Conservation (phyloP, 1,139 yeast genomes). For the Nakaseomyces nivariensis region DNA sequence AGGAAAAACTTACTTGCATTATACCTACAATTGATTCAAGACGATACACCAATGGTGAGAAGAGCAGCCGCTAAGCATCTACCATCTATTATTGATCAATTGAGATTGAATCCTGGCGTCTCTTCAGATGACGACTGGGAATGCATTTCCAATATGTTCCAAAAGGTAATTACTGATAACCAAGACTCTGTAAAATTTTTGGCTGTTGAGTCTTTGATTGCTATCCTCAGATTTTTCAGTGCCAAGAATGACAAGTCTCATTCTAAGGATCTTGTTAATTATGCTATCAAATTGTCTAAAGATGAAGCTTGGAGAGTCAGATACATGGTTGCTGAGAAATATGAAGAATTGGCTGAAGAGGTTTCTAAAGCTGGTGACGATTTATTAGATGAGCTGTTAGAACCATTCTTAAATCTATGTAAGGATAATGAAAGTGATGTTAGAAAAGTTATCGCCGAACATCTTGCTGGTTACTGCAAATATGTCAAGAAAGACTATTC, state of each 20-base stretch:
- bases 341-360: slow-evolving; percentile 60
- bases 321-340: slow-evolving; percentile 92
- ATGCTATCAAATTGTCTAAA: slow-evolving; percentile 57
- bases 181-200: slow-evolving; percentile 94
- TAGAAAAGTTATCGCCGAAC: slow-evolving; percentile 87
- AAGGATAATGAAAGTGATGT: slow-evolving; percentile 96
- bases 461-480: slow-evolving; percentile 70
- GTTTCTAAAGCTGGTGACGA: slow-evolving; percentile 35
- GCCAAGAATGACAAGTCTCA: slow-evolving; percentile 47
- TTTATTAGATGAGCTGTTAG: slow-evolving; percentile 50
- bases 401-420: slow-evolving; percentile 58
- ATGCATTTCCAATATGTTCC: slow-evolving; percentile 70
- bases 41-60: slow-evolving; percentile 97
- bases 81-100: slow-evolving; percentile 57
- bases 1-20: slow-evolving; percentile 56
- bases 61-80: slow-evolving; percentile 85
- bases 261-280: slow-evolving; percentile 49
- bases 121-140: slow-evolving; percentile 54
- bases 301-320: slow-evolving; percentile 98
- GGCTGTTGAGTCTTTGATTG: slow-evolving; percentile 75
- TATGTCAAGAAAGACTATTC: slow-evolving; percentile 36
- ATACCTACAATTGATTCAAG: slow-evolving; percentile 64
- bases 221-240: slow-evolving; percentile 58
- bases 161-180: slow-evolving; percentile 67
- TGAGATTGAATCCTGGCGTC: slow-evolving; percentile 35